phyloP scores from a whole-genome alignment of 805 yeast species.

The Lipomyces japonicus region DNA sequence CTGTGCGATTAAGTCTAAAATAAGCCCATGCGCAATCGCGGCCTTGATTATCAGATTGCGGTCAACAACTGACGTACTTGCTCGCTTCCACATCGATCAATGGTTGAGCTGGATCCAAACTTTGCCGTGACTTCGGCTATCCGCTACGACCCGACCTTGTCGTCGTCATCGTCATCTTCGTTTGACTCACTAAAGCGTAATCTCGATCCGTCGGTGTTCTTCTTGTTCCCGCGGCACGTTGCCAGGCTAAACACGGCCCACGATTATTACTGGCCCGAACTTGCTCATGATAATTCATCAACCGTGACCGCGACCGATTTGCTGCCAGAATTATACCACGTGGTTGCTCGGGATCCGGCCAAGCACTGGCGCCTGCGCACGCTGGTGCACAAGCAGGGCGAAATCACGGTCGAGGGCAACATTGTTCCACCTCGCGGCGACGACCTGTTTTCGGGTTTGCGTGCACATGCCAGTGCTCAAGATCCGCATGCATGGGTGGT shows the following conservation, averaged over 20 bases:
- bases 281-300: background rate
- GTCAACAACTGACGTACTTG: background rate
- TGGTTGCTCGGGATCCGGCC: slow-evolving; percentile 13
- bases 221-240: slow-evolving; percentile 25
- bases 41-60: background rate
- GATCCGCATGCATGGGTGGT: slow-evolving; percentile 50
- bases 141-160: slow-evolving; percentile 22
- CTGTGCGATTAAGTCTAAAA: too few relatives aligned
- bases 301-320: slow-evolving; percentile 4
- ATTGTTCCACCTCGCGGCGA: background rate
- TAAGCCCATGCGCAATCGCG: too few relatives aligned
- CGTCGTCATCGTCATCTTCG: slow-evolving; percentile 4
- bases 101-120: slow-evolving; percentile 4
- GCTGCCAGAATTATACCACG: slow-evolving; percentile 14
- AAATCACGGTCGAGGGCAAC: slow-evolving; percentile 15
- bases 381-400: slow-evolving; percentile 8
- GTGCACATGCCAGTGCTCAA: slow-evolving; percentile 13
- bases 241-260: slow-evolving; percentile 19
- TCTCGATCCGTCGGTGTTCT: slow-evolving; percentile 17
- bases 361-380: slow-evolving; percentile 17
- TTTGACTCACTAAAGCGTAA: slow-evolving; percentile 14
- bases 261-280: slow-evolving; percentile 21
- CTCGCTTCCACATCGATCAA: background rate
- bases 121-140: slow-evolving; percentile 19
- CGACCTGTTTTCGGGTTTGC: slow-evolving; percentile 23